Evolutionary conservation across 306 rosid genomes (phyloP), one percentile per base, ranked within the genome.

Genomic region (Echinosophora koreensis): DNA sequence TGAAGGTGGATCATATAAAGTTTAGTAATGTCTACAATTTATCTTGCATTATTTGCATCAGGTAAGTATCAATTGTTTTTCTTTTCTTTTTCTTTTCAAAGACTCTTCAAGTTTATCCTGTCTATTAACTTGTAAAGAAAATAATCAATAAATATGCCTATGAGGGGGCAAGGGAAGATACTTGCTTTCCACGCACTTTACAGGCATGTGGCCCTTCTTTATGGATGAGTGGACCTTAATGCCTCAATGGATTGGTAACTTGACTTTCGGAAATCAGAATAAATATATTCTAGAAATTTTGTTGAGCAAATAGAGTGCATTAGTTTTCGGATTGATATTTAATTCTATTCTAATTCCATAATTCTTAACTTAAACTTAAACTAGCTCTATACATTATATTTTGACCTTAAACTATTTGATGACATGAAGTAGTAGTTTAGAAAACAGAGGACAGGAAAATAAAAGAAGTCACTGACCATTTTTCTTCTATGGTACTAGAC

Each of bases 171-270:
- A 59, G 46, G 51, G 35, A 38, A 71, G 59, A 13, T 63, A 64
- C 17, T 77, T 64, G 59, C 76, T 82, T 82, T 82, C 49, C 86
- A 77, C 46, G 52, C 78, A 81, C 84, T 50, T 75, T 69, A 61
- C 7, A 27, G 60, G 38, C 78, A 76, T 22, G 85, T 63, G 85
- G 78, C 72, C 73, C 42, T 61, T 78, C 77, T 70, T 70, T 61
- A 60, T 2, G 57, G 39, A 70, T 70, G 72, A 51, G 72, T 41
- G 71, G 58, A 71, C 71, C 78, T 62, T 42, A 62, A 63, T 51
- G 57, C 34, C 18, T 49, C 10, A 2, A 17, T 74, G 50, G 41
- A 50, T 75, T 34, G 81, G 17, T 35, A 77, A 30, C 35, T 16
- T 4, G 1, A 38, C 54, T 32, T 5, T 46, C n/a, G n/a, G n/a